These are phyloP conservation scores for Primulina tabacum DNA, from an alignment of 257 asterid species.

Conservation along the genomic window DNA sequence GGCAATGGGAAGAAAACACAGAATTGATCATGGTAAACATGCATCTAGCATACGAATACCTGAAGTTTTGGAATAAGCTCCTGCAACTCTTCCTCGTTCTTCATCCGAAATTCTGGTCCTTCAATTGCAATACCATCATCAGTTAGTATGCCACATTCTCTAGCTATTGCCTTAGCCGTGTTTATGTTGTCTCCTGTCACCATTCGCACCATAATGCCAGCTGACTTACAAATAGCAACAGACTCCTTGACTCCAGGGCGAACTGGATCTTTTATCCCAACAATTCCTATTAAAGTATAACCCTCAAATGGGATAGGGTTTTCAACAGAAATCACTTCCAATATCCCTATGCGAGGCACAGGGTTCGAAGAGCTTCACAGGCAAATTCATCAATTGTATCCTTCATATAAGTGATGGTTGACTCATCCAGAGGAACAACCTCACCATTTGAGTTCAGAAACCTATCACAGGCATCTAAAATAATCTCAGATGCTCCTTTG, in stretches of 20 bases:
- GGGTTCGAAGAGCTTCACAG: slow-evolving; percentile 73
- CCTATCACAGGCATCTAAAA: slow-evolving; percentile 75
- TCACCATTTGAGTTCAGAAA: slow-evolving; percentile 50
- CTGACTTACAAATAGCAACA: slow-evolving; percentile 75
- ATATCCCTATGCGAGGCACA: slow-evolving; percentile 74
- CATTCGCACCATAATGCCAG: slow-evolving; percentile 83
- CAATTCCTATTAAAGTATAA: slow-evolving; percentile 70
- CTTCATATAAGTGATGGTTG: slow-evolving; percentile 34
- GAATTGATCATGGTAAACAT: slow-evolving; percentile 11
- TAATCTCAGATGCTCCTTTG: slow-evolving; percentile 88
- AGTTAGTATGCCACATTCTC: slow-evolving; percentile 87
- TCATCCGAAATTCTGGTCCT: slow-evolving; percentile 81
- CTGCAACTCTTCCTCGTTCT: slow-evolving; percentile 63
- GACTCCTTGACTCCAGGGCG: slow-evolving; percentile 92
- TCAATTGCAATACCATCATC: slow-evolving; percentile 79
- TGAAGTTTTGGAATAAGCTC: slow-evolving; percentile 74
- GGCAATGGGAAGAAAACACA: not conserved
- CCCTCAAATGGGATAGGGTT: slow-evolving; percentile 62
- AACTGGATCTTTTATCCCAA: slow-evolving; percentile 89
- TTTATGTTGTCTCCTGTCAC: slow-evolving; percentile 89
- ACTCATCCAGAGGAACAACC: slow-evolving; percentile 55
- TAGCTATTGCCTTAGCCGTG: slow-evolving; percentile 92
- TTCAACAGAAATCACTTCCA: slow-evolving; percentile 41
- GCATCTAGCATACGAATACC: slow-evolving; percentile 36
- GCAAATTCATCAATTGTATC: slow-evolving; percentile 73